Evolutionary conservation across 441 rosid species (phyloP).

Genomic region (Breynia disticha): DNA sequence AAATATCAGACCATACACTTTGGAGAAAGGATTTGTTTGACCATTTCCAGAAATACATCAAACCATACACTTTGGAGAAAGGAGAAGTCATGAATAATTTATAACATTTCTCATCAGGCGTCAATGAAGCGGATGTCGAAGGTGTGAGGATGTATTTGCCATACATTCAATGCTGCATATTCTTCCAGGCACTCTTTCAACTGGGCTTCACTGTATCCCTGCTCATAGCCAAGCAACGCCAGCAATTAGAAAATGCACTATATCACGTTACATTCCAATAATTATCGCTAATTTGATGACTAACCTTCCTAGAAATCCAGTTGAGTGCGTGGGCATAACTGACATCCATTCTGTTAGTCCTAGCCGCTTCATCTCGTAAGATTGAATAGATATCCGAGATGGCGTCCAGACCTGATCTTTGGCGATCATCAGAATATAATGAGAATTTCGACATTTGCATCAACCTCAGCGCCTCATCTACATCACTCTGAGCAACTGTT

Average conservation of each 20-base stretch:
- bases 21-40: background rate
- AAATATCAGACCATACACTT: background rate
- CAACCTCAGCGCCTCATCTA: conserved; percentile 90
- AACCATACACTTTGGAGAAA: background rate
- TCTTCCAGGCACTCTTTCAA: conserved; percentile 97
- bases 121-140: conserved; percentile 91
- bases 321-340: conserved; percentile 87
- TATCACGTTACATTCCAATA: background rate
- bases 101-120: conserved; percentile 18
- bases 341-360: conserved; percentile 64
- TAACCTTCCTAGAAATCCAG: conserved; percentile 98
- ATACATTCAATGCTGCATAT: conserved; percentile 89
- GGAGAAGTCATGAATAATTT: background rate
- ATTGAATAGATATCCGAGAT: conserved; percentile 96
- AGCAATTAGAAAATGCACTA: background rate
- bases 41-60: background rate
- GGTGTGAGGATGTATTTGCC: conserved; percentile 94
- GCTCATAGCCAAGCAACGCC: conserved; percentile 25
- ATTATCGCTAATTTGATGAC: conserved; percentile 6
- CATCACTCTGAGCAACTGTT: conserved; percentile 94
- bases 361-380: conserved; percentile 96
- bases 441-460: conserved; percentile 99
- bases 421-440: conserved; percentile 90
- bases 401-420: conserved; percentile 88
- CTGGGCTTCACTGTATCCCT: conserved; percentile 99